Percentiles rank a stretch among this genome's conserved stretches.
These are phyloP conservation scores for Suillus tomentosus DNA, from an alignment of 768 basidiomycete species.

Conservation along the genomic window DNA sequence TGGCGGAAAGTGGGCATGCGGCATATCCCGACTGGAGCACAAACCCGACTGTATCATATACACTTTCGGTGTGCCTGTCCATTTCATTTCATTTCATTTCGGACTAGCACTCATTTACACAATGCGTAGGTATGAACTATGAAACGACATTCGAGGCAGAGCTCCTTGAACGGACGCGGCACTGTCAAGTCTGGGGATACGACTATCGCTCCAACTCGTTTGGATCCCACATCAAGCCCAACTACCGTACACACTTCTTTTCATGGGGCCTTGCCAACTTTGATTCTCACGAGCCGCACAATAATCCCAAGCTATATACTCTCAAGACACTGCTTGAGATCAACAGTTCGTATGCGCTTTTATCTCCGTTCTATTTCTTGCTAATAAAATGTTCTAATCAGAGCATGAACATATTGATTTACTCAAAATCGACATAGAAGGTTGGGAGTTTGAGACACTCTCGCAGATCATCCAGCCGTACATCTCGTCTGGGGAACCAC, in stretches of 20 bases:
- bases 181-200: conserved; percentile 64
- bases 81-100: neutral
- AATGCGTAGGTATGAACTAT: conserved; percentile 48
- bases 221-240: conserved; percentile 35
- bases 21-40: conserved; percentile 52
- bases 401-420: conserved; percentile 42
- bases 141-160: conserved; percentile 68
- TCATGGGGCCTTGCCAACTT: conserved; percentile 41
- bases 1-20: conserved; percentile 74
- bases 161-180: conserved; percentile 46
- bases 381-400: conserved; percentile 13
- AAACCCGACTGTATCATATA: conserved; percentile 63
- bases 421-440: conserved; percentile 50
- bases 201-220: conserved; percentile 45
- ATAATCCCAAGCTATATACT: conserved; percentile 44
- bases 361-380: conserved; percentile 6
- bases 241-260: conserved; percentile 43
- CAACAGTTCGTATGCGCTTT: conserved; percentile 35
- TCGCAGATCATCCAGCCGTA: conserved; percentile 41
- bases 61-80: conserved; percentile 49
- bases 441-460: conserved; percentile 49
- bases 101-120: neutral
- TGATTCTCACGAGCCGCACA: conserved; percentile 37
- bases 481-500: conserved; percentile 35
- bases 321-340: conserved; percentile 45